A percentile compares a stretch with the other conserved stretches of the same genome.
These are phyloP conservation scores for Podila verticillata DNA, from an alignment of 192 early-diverging fungal species.

Conservation along the genomic window DNA sequence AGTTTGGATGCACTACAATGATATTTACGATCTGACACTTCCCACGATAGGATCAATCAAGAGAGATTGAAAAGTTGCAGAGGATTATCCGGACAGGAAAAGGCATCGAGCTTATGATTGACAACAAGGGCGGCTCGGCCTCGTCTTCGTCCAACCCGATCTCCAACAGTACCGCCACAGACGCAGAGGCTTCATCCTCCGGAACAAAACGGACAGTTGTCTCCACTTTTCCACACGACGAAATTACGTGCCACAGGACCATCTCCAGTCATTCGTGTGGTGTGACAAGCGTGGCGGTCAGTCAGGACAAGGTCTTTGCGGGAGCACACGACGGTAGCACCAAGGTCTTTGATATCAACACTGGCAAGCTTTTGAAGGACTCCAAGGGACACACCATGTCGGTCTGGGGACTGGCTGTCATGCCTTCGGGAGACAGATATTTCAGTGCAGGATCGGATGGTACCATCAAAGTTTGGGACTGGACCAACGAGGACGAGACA, in stretches of 20 bases:
- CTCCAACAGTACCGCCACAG: neutral
- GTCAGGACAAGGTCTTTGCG: conserved; percentile 56
- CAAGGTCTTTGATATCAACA: conserved; percentile 64
- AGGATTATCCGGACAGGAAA: conserved; percentile 48
- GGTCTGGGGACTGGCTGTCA: conserved; percentile 67
- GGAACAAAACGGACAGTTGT: conserved; percentile 32
- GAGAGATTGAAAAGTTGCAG: conserved; percentile 45
- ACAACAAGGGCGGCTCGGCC: neutral
- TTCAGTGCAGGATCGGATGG: conserved; percentile 67
- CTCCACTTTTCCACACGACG: conserved; percentile 59
- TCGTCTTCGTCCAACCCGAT: neutral
- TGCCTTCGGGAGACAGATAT: conserved; percentile 47
- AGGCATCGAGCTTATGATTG: conserved; percentile 9
- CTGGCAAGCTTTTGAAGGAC: conserved; percentile 54
- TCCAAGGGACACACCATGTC: conserved; percentile 59
- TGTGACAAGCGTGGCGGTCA: conserved; percentile 63
- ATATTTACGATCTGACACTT: neutral
- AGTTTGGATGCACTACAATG: neutral
- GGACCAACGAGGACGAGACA: conserved; percentile 23
- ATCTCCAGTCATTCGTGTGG: conserved; percentile 62
- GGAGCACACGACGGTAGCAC: conserved; percentile 68
- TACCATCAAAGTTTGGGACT: conserved; percentile 66
- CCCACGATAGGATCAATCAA: conserved; percentile 20
- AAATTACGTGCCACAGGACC: conserved; percentile 63
- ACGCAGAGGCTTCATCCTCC: conserved; percentile 7